A percentile compares a stretch with the other conserved stretches of the same genome.
Evolutionary conservation across 2,329 filamentous ascomycete genomes (phyloP).

Genomic region (Trichoderma simmonsii): DNA sequence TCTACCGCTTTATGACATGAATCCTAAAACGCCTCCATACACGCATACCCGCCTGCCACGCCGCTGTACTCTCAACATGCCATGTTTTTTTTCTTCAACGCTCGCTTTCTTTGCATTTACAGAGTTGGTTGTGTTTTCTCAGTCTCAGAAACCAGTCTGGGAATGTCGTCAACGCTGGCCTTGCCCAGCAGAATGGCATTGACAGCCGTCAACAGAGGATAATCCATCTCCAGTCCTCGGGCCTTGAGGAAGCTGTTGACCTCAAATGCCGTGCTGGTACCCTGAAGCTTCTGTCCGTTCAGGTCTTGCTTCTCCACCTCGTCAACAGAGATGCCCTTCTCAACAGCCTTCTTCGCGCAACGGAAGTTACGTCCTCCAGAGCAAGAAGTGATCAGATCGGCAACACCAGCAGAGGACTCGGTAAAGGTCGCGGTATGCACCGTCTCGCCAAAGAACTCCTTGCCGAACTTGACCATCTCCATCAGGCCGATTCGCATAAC

Average conservation of each 20-base stretch:
- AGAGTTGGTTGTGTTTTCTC: background rate
- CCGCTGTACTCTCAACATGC: background rate
- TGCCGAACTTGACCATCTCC: slow-evolving; percentile 95
- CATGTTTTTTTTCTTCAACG: background rate
- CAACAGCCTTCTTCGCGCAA: slow-evolving; percentile 83
- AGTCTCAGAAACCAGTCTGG: slow-evolving; percentile 54
- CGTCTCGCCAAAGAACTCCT: slow-evolving; percentile 84
- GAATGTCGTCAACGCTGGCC: slow-evolving; percentile 76
- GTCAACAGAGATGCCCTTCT: slow-evolving; percentile 73
- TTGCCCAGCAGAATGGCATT: slow-evolving; percentile 74
- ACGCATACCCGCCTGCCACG: background rate
- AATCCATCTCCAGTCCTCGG: slow-evolving; percentile 73
- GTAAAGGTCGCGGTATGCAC: slow-evolving; percentile 85
- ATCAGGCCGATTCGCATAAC: slow-evolving; percentile 94
- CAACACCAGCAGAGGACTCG: slow-evolving; percentile 93
- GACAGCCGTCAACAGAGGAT: slow-evolving; percentile 90
- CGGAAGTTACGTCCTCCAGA: slow-evolving; percentile 90
- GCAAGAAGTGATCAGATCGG: slow-evolving; percentile 92
- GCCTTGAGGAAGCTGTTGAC: slow-evolving; percentile 85
- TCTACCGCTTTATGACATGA: slow-evolving; percentile 15
- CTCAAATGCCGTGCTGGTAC: slow-evolving; percentile 86
- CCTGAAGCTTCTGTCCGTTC: slow-evolving; percentile 96
- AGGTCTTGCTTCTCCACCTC: slow-evolving; percentile 87
- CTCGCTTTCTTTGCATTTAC: background rate
- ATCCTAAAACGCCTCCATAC: slow-evolving; percentile 9